Conservation (phyloP, 495 filamentous ascomycete genomes). For the Saxophila tyrrhenica region DNA sequence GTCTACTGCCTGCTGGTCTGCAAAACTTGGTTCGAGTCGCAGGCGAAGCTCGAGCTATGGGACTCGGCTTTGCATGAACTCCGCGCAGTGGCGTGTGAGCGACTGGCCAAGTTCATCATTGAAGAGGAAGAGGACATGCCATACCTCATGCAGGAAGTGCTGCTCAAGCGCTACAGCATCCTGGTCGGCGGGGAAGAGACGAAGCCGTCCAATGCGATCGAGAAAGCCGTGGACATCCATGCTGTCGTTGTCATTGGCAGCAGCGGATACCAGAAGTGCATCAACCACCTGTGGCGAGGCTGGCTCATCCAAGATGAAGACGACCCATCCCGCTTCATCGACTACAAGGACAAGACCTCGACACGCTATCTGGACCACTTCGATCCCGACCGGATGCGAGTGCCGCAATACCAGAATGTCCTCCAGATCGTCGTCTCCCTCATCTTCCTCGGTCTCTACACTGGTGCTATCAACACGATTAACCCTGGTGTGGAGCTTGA, state of each 20-base stretch:
- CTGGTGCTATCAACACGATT: constrained; percentile 82
- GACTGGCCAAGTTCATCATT: constrained; percentile 90
- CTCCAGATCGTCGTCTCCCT: constrained; percentile 77
- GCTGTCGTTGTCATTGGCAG: constrained; percentile 76
- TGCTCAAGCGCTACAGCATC: constrained; percentile 88
- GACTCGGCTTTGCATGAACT: constrained; percentile 74
- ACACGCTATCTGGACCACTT: constrained; percentile 67
- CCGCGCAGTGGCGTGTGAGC: constrained; percentile 76
- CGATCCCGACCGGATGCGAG: constrained; percentile 86
- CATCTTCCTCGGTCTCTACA: constrained; percentile 74
- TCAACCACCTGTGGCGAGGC: constrained; percentile 81
- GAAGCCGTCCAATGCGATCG: constrained; percentile 70
- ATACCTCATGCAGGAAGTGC: constrained; percentile 64
- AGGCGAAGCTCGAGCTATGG: constrained; percentile 74
- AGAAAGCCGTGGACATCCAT: constrained; percentile 86
- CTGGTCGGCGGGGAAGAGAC: constrained; percentile 59
- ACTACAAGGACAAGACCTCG: constrained; percentile 67
- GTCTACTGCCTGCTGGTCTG: constrained; percentile 80
- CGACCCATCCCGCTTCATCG: constrained; percentile 73
- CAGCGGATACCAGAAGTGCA: constrained; percentile 91
- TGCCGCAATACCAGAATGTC: constrained; percentile 81
- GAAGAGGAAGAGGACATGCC: constrained; percentile 66
- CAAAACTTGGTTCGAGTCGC: constrained; percentile 80
- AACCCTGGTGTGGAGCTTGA: constrained; percentile 73
- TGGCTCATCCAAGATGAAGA: constrained; percentile 93